Evolutionary conservation across 2,329 filamentous ascomycete genomes (phyloP).

Genomic region (Alternaria sp.): DNA sequence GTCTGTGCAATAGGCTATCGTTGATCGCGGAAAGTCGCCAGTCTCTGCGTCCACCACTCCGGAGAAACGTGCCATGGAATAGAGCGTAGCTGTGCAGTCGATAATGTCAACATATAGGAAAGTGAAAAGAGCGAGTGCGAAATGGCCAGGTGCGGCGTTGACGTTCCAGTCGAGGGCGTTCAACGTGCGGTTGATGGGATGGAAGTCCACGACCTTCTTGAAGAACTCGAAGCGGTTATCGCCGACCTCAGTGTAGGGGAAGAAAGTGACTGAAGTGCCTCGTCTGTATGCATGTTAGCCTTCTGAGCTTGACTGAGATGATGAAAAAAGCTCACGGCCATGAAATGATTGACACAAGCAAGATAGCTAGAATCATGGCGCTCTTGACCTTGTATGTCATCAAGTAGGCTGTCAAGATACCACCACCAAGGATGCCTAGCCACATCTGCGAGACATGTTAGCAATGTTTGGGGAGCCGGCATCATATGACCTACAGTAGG

Average conservation of each 20-base stretch:
- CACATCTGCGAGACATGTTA: constrained; percentile 63
- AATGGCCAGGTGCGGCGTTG: constrained; percentile 70
- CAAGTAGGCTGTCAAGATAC: constrained; percentile 77
- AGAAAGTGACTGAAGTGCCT: constrained; percentile 76
- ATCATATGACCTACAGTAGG: constrained; percentile 59
- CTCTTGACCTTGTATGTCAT: constrained; percentile 88
- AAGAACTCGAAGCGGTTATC: constrained; percentile 80
- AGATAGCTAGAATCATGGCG: constrained; percentile 81
- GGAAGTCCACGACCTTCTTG: constrained; percentile 82
- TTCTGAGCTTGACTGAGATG: background rate
- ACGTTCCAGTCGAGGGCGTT: constrained; percentile 78
- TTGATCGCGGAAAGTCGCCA: constrained; percentile 85
- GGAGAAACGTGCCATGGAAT: constrained; percentile 86
- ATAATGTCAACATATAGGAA: constrained; percentile 93
- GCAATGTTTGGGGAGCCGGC: constrained; percentile 5
- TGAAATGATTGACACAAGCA: constrained; percentile 84
- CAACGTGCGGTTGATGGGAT: constrained; percentile 73
- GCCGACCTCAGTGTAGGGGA: constrained; percentile 73
- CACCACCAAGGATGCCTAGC: constrained; percentile 86
- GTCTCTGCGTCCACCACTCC: constrained; percentile 80
- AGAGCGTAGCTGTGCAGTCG: constrained; percentile 84
- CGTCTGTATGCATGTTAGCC: constrained; percentile 52
- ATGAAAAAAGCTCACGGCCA: constrained; percentile 64
- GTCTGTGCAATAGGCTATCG: constrained; percentile 83
- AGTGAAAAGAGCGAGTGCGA: constrained; percentile 82